phyloP scores from a whole-genome alignment of 2,329 filamentous ascomycete genomes.

The Raffaelea arxii region DNA sequence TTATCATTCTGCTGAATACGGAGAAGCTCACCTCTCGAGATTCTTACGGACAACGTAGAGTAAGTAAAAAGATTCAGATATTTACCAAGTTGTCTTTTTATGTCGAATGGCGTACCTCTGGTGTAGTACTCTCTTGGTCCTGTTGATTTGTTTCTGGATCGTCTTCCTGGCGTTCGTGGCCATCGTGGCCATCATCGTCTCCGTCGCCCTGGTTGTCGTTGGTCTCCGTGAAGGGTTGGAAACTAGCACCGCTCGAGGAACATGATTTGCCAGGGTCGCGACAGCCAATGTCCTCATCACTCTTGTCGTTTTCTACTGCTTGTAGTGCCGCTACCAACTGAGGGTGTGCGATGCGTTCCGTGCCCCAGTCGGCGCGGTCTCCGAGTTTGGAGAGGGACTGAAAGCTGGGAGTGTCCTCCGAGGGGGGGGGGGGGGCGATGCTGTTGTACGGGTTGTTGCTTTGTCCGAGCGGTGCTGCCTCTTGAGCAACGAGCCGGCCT shows the following conservation, averaged over 20 bases:
- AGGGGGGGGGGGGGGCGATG: neutral
- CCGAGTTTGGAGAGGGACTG: neutral
- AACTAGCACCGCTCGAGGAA: neutral
- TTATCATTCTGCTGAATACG: neutral
- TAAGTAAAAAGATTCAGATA: neutral
- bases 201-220: too few species aligned
- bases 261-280: too few species aligned
- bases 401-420: neutral
- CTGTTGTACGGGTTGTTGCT: neutral
- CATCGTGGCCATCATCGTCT: neutral
- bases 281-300: neutral
- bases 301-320: neutral
- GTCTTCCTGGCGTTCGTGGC: neutral
- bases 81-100: neutral
- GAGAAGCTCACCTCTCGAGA: neutral
- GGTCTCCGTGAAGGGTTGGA: too few species aligned
- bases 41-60: neutral
- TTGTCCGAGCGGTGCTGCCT: neutral
- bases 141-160: neutral
- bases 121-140: neutral
- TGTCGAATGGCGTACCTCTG: neutral
- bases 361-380: neutral
- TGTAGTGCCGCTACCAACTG: too few species aligned
- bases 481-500: neutral
- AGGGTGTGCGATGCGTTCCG: neutral